These are phyloP conservation scores for Gossypium arboreum DNA, from an alignment of 345 rosid genomes.

Conservation along the genomic window DNA sequence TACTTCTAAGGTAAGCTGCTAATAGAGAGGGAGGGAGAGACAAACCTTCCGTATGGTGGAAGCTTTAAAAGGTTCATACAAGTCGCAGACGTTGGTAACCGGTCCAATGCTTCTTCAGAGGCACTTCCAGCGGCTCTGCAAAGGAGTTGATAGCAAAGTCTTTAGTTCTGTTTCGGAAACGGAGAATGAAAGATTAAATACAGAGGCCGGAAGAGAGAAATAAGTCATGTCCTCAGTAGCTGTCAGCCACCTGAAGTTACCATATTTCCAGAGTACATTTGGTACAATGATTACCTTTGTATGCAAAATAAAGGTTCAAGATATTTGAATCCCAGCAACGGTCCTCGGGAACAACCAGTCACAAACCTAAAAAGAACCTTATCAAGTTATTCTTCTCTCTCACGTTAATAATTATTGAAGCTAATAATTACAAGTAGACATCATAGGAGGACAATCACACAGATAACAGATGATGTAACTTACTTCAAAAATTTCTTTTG, in stretches of 20 bases:
- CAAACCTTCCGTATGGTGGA: slow-evolving; percentile 95
- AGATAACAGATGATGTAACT: slow-evolving; percentile 26
- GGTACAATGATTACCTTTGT: slow-evolving; percentile 58
- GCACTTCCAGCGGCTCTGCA: slow-evolving; percentile 60
- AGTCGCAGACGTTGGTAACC: slow-evolving; percentile 93
- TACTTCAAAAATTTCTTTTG: slow-evolving; percentile 91
- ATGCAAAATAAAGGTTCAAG: slow-evolving; percentile 93
- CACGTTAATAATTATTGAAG: neutral
- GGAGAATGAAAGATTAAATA: neutral
- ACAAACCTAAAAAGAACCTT: slow-evolving; percentile 59
- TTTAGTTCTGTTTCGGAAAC: neutral
- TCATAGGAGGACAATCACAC: neutral
- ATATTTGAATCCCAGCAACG: slow-evolving; percentile 85
- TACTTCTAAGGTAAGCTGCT: neutral
- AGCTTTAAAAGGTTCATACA: slow-evolving; percentile 99
- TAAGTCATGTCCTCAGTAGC: neutral
- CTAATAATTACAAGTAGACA: slow-evolving; percentile 6
- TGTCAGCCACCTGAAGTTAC: slow-evolving; percentile 9
- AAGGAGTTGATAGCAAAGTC: neutral
- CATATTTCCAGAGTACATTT: slow-evolving; percentile 16
- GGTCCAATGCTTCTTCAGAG: slow-evolving; percentile 72
- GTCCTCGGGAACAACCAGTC: slow-evolving; percentile 98
- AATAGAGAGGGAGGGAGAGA: slow-evolving; percentile 26
- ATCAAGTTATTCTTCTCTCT: slow-evolving; percentile 13
- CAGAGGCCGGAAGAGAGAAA: neutral